Evolutionary conservation across 2,329 filamentous ascomycete genomes (phyloP).

Genomic region (Byssochlamys sp.): DNA sequence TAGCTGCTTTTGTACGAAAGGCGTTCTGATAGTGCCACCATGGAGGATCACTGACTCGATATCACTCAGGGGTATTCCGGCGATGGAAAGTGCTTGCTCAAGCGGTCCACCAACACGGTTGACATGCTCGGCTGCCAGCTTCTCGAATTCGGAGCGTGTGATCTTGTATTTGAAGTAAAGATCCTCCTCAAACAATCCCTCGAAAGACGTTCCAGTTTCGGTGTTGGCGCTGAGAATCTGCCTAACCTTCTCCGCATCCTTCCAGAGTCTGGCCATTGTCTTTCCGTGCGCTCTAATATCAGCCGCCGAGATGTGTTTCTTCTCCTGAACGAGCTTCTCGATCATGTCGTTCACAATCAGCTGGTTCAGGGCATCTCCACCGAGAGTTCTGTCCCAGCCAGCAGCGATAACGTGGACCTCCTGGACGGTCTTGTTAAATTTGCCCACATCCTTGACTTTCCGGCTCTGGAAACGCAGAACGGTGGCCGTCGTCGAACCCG

Average conservation of each 20-base stretch:
- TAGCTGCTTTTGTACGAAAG: conserved; percentile 83
- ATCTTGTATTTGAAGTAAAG: conserved; percentile 91
- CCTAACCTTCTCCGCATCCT: conserved; percentile 76
- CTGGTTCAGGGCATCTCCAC: conserved; percentile 79
- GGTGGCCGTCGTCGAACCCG: conserved; percentile 84
- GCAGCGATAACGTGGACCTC: conserved; percentile 81
- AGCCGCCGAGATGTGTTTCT: conserved; percentile 37
- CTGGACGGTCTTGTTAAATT: conserved; percentile 91
- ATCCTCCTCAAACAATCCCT: conserved; percentile 75
- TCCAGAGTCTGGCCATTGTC: conserved; percentile 79
- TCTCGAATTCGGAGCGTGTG: conserved; percentile 68
- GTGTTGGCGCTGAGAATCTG: conserved; percentile 90
- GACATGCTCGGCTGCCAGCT: conserved; percentile 58
- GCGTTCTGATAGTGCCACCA: conserved; percentile 79
- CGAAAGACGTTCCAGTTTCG: conserved; percentile 69
- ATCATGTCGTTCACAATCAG: conserved; percentile 86
- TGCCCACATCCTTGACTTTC: conserved; percentile 80
- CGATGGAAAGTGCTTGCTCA: conserved; percentile 61
- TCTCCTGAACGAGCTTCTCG: conserved; percentile 62
- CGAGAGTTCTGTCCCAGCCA: conserved; percentile 82
- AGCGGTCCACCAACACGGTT: conserved; percentile 61
- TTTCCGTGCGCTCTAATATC: conserved; percentile 63
- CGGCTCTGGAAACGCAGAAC: conserved; percentile 82
- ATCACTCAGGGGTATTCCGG: conserved; percentile 63
- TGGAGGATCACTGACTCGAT: conserved; percentile 87